A percentile compares a stretch with the other conserved stretches of the same genome.
Evolutionary conservation across 495 filamentous ascomycete genomes (phyloP).

Genomic region (Trichoderma virens): DNA sequence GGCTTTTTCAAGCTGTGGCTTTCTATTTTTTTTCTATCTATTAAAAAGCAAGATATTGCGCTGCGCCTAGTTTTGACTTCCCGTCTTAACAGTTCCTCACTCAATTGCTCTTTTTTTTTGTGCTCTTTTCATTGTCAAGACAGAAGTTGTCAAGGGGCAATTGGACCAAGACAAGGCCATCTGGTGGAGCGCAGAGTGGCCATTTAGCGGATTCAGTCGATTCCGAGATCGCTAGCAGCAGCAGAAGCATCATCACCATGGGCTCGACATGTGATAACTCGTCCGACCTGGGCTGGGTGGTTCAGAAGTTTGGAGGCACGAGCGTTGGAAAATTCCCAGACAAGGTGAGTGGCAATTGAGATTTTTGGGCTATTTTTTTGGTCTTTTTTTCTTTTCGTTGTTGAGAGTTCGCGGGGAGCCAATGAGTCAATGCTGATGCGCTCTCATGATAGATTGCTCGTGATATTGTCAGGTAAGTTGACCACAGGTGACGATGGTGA

Average conservation of each 20-base stretch:
- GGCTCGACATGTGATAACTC: slow-evolving; percentile 21
- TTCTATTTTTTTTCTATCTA: neutral
- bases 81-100: neutral
- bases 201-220: neutral
- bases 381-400: neutral
- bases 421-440: neutral
- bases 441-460: slow-evolving; percentile 51
- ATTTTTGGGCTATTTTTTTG: neutral
- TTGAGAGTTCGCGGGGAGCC: no score
- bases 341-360: slow-evolving; percentile 15
- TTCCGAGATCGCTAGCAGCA: slow-evolving; percentile 1
- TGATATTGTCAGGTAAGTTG: slow-evolving; percentile 61
- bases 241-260: slow-evolving; percentile 2
- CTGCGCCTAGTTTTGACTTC: neutral
- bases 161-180: no score
- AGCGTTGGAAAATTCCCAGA: slow-evolving; percentile 45
- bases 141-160: no score
- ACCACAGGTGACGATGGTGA: neutral
- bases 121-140: neutral
- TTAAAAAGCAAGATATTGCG: neutral
- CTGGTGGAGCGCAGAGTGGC: neutral
- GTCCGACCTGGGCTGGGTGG: slow-evolving; percentile 52
- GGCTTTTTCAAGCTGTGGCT: neutral
- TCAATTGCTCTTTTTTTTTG: neutral
- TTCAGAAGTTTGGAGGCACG: slow-evolving; percentile 81